phyloP scores from a whole-genome alignment of 2,329 filamentous ascomycete genomes.

The Penicillium digitatum region DNA sequence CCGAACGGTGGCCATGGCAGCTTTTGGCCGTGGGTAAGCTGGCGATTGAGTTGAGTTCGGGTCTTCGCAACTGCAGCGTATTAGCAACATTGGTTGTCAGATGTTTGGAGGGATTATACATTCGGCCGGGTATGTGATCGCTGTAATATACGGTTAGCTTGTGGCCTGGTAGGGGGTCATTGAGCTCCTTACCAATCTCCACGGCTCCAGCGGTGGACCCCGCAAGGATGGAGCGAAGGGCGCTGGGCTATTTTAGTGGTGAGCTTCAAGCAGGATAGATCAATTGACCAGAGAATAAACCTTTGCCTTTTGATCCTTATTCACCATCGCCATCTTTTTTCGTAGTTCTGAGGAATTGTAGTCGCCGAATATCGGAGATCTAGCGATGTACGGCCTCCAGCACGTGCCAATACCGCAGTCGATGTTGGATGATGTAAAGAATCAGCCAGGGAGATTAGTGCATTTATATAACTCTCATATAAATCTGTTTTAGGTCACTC shows the following conservation, averaged over 20 bases:
- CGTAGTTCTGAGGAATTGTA: conserved; percentile 2
- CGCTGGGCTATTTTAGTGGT: conserved; percentile 61
- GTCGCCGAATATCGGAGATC: conserved; percentile 17
- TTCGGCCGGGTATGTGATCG: conserved; percentile 92
- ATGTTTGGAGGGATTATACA: conserved; percentile 53
- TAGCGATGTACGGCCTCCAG: conserved; percentile 16
- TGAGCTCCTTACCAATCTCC: conserved; percentile 68
- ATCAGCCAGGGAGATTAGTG: neutral
- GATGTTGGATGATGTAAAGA: neutral
- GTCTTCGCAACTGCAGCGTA: conserved; percentile 75
- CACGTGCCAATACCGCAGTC: conserved; percentile 18
- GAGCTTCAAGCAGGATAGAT: conserved; percentile 11
- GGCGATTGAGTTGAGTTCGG: conserved; percentile 83
- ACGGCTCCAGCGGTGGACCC: conserved; percentile 91
- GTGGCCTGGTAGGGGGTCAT: conserved; percentile 4
- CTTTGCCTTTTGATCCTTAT: conserved; percentile 39
- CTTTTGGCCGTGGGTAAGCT: conserved; percentile 75
- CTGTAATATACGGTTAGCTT: conserved; percentile 40
- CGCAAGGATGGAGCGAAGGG: conserved; percentile 83
- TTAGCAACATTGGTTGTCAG: conserved; percentile 7
- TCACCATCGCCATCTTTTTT: conserved; percentile 34
- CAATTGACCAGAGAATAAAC: conserved; percentile 20
- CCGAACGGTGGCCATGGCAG: conserved; percentile 94
- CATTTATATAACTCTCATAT: neutral
- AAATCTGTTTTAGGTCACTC: neutral